Evolutionary conservation across 208 protist species (phyloP), one percentile per base, ranked within the genome.

Genomic region (Wallacemonas sp.): DNA sequence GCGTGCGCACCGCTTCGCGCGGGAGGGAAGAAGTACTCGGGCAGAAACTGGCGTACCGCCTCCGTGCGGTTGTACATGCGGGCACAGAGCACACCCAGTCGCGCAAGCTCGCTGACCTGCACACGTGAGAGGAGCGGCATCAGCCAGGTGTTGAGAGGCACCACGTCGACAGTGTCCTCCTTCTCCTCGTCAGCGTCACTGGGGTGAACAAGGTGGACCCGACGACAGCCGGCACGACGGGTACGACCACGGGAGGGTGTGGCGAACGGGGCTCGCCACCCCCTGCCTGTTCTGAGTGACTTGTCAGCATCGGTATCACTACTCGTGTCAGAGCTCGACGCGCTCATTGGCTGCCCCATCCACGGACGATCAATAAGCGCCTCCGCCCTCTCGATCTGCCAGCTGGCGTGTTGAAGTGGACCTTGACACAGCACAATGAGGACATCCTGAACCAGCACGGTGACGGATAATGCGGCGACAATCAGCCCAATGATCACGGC

Each of bases 321-420:
- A n/a, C n/a, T n/a, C n/a, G n/a, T n/a, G n/a, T n/a, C n/a, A n/a
- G n/a, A n/a, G n/a, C n/a, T n/a, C n/a, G n/a, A n/a, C n/a, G n/a
- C n/a, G n/a, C n/a, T n/a, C n/a, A n/a, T n/a, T 6, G 42, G 42
- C 13, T 15, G 50, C 34, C 13, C 29, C 30, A 37, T 57, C 17
- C 24, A 34, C 3, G 58, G 37, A 5, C 19, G 13, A 30, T 46
- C 39, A 21, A 65, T 39, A 13, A 54, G 21, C 33, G 44, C 30
- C 24, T 64, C 33, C 9, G 58, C 60, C 21, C 17, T 6, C 45
- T 68, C 66, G 15, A 79, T 37, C 36, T 79, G 54, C 22, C 26
- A 34, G 19, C 50, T 27, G 32, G 66, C 69, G 1, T 52, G 42
- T 6, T 68, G 37, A 6, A 72, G 37, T 0, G 60, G 68, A 17